phyloP scores from a whole-genome alignment of 495 filamentous ascomycete genomes.

The Thermothielavioides terrestris region DNA sequence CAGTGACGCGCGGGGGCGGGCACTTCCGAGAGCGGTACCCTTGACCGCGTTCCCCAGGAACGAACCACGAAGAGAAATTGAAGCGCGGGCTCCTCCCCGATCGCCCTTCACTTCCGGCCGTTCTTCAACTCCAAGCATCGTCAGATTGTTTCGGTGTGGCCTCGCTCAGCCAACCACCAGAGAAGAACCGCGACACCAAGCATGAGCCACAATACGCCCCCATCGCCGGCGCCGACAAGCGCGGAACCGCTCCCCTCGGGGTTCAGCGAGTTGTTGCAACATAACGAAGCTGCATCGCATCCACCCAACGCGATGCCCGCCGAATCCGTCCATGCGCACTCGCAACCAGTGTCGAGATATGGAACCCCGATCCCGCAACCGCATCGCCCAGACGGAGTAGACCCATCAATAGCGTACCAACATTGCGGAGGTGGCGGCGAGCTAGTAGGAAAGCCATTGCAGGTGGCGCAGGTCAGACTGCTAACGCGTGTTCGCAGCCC shows the following conservation, averaged over 20 bases:
- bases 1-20: background rate
- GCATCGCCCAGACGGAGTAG: conserved; percentile 13
- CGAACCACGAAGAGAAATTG: background rate
- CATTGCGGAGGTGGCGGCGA: conserved; percentile 17
- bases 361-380: conserved; percentile 31
- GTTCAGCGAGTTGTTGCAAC: conserved; percentile 41
- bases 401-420: conserved; percentile 21
- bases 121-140: background rate
- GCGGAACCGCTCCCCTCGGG: conserved; percentile 34
- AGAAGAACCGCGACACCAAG: background rate
- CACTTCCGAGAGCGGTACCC: background rate
- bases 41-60: background rate
- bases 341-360: conserved; percentile 36
- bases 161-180: background rate
- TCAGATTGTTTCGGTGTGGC: background rate
- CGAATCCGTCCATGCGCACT: conserved; percentile 26
- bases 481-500: conserved; percentile 20
- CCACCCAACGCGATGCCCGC: conserved; percentile 17
- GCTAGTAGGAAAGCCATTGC: conserved; percentile 7
- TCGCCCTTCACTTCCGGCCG: background rate
- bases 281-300: conserved; percentile 34
- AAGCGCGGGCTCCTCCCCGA: background rate
- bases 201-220: conserved; percentile 32
- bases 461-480: background rate
- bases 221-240: conserved; percentile 35